These are phyloP conservation scores for Monilinia laxa DNA, from an alignment of 2,329 filamentous ascomycete genomes.

Conservation along the genomic window DNA sequence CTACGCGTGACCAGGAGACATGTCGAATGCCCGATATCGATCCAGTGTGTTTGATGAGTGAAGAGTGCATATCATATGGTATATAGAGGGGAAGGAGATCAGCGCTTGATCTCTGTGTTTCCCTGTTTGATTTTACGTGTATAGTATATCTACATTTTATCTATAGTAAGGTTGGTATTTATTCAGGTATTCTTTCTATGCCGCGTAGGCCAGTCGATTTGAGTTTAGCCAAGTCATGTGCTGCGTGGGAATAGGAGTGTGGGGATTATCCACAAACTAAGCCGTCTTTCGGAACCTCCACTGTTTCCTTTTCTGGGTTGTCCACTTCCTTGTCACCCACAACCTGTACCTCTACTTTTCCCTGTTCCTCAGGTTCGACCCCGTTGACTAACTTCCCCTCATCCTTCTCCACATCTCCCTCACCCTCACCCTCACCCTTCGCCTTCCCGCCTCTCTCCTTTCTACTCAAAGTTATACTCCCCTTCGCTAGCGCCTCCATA, in stretches of 20 bases:
- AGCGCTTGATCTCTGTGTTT: not conserved
- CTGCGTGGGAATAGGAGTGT: not conserved
- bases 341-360: not conserved
- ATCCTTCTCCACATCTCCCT: constrained; percentile 65
- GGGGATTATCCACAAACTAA: constrained; percentile 31
- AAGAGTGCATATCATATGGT: not conserved
- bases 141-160: not conserved
- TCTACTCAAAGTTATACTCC: constrained; percentile 72
- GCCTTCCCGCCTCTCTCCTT: constrained; percentile 54
- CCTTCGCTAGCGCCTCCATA: constrained; percentile 81
- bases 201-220: not conserved
- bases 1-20: too few species aligned
- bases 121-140: not conserved
- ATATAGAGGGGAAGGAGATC: not conserved
- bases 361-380: constrained; percentile 12
- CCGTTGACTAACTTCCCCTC: constrained; percentile 32
- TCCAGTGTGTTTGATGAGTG: not conserved
- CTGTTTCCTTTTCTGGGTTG: constrained; percentile 24
- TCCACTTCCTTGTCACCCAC: not conserved
- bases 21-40: too few species aligned
- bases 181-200: not conserved
- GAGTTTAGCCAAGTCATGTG: not conserved
- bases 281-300: constrained; percentile 36
- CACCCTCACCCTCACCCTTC: constrained; percentile 58
- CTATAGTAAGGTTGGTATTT: not conserved